Evolutionary conservation across 495 filamentous ascomycete genomes (phyloP).

Genomic region (Chaetomium tenue): DNA sequence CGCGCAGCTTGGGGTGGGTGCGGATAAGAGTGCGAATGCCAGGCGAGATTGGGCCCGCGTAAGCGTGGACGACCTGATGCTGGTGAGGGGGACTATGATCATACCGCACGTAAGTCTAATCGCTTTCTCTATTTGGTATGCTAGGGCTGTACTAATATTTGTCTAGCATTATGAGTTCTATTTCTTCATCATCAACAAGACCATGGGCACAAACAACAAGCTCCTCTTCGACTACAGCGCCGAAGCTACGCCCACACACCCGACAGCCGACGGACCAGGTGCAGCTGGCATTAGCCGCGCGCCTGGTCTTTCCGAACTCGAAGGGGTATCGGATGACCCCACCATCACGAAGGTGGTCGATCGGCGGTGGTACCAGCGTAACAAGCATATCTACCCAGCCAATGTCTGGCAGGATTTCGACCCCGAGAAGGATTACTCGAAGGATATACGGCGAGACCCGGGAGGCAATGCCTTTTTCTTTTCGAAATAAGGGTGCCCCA

Average conservation of each 20-base stretch:
- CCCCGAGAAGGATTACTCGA: conserved; percentile 78
- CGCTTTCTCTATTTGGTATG: background rate
- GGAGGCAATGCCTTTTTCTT: conserved; percentile 96
- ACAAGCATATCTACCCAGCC: conserved; percentile 97
- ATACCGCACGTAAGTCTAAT: conserved; percentile 78
- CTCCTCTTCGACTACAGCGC: conserved; percentile 73
- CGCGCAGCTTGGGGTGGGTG: conserved; percentile 72
- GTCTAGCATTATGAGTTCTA: conserved; percentile 91
- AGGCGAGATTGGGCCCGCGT: conserved; percentile 88
- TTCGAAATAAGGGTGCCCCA: conserved; percentile 38
- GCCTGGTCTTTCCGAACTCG: conserved; percentile 49
- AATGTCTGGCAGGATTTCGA: conserved; percentile 96
- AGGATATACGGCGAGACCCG: conserved; percentile 75
- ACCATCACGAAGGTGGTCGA: conserved; percentile 92
- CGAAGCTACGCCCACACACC: conserved; percentile 43
- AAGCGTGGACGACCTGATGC: conserved; percentile 93
- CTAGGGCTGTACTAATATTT: background rate
- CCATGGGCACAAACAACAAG: conserved; percentile 64
- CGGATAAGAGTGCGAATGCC: conserved; percentile 58
- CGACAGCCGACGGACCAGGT: conserved; percentile 1
- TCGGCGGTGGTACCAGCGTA: conserved; percentile 90
- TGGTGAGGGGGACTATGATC: conserved; percentile 88
- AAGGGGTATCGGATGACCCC: conserved; percentile 77
- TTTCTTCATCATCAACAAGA: conserved; percentile 90
- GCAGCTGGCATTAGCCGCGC: conserved; percentile 41